Evolutionary conservation across 2,329 filamentous ascomycete genomes (phyloP).

Genomic region (Pseudogymnoascus sp.): DNA sequence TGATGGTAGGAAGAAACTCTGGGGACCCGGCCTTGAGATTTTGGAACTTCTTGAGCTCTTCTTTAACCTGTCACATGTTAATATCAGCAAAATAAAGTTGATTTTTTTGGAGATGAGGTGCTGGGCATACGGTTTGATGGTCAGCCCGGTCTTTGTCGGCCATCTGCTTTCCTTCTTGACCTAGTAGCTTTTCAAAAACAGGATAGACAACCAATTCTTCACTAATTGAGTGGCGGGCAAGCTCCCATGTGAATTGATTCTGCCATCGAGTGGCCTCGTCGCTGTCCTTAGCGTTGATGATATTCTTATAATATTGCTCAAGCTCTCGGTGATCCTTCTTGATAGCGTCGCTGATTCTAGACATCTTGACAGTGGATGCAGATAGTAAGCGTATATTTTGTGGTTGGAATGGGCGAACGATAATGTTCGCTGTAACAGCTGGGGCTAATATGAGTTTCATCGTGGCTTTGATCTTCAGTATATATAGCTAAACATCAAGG

Average conservation of each 20-base stretch:
- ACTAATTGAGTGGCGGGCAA: conserved; percentile 41
- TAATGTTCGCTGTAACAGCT: no score
- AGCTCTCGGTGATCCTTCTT: conserved; percentile 34
- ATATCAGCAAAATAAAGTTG: not conserved
- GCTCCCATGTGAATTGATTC: conserved; percentile 43
- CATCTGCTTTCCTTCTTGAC: conserved; percentile 35
- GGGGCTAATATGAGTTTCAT: no score
- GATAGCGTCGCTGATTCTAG: conserved; percentile 26
- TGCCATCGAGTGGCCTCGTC: conserved; percentile 36
- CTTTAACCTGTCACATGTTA: conserved; percentile 39
- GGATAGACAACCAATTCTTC: conserved; percentile 49
- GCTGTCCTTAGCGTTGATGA: conserved; percentile 30
- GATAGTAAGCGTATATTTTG: no score
- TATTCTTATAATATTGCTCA: conserved; percentile 35
- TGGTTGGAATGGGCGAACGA: no score
- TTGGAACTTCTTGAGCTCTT: conserved; percentile 45
- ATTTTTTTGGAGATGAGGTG: no score
- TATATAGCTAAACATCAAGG: no score
- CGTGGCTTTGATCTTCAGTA: no score
- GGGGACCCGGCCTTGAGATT: conserved; percentile 33
- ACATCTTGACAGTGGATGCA: conserved; percentile 14
- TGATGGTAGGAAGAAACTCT: conserved; percentile 38
- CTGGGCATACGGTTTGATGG: conserved; percentile 36
- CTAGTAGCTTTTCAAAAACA: conserved; percentile 42
- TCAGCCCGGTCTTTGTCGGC: conserved; percentile 42